Conservation (phyloP, 1,284 basidiomycete genomes). For the Malassezia vespertilionis region DNA sequence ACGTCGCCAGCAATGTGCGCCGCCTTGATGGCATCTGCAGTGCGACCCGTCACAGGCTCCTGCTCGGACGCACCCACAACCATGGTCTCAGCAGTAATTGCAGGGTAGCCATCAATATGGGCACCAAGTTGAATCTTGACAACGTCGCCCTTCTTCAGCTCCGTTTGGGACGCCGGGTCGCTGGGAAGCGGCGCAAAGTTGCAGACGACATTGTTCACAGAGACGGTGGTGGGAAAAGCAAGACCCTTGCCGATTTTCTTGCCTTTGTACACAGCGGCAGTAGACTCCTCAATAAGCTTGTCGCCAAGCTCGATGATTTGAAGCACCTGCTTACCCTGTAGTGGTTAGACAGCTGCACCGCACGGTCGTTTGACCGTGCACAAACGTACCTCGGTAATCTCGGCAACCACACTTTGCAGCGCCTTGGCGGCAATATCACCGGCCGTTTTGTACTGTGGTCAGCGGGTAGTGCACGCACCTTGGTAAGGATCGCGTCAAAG, state of each 20-base stretch:
- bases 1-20: slow-evolving; percentile 85
- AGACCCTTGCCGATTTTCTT: slow-evolving; percentile 69
- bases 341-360: not conserved
- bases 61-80: slow-evolving; percentile 59
- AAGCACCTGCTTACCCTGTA: slow-evolving; percentile 71
- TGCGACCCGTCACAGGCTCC: slow-evolving; percentile 67
- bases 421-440: slow-evolving; percentile 79
- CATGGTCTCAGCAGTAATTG: slow-evolving; percentile 70
- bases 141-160: slow-evolving; percentile 74
- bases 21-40: slow-evolving; percentile 82
- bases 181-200: slow-evolving; percentile 55
- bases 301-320: slow-evolving; percentile 87
- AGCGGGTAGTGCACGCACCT: slow-evolving; percentile 11
- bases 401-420: slow-evolving; percentile 57
- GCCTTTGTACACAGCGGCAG: slow-evolving; percentile 70
- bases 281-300: slow-evolving; percentile 75
- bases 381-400: slow-evolving; percentile 4
- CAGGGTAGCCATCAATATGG: slow-evolving; percentile 84
- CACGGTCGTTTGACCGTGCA: no score
- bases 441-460: slow-evolving; percentile 58
- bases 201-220: slow-evolving; percentile 64
- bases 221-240: slow-evolving; percentile 85
- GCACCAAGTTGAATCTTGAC: slow-evolving; percentile 93
- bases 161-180: slow-evolving; percentile 52
- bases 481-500: slow-evolving; percentile 41